These are phyloP conservation scores for Ogataea nitratoaversa DNA, from an alignment of 805 yeast genomes.

Conservation along the genomic window DNA sequence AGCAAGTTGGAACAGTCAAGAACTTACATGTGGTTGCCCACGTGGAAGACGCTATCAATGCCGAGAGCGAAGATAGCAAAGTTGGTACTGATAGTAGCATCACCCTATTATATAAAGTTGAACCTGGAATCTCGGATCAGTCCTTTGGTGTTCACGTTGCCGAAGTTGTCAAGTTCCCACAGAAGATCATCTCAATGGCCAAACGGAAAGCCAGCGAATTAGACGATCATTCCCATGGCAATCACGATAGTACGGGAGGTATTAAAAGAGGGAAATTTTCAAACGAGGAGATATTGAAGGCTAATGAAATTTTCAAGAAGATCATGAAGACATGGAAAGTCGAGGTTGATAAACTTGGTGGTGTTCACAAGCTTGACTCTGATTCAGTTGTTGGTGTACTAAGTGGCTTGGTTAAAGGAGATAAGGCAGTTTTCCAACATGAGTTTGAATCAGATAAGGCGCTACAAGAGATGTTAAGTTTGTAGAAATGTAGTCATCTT, in stretches of 20 bases:
- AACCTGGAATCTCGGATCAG: conserved; percentile 91
- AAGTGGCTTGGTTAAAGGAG: conserved; percentile 30
- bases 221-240: conserved; percentile 52
- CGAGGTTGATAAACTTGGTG: conserved; percentile 39
- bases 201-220: conserved; percentile 88
- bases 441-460: conserved; percentile 15
- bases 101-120: conserved; percentile 89
- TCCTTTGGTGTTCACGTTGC: conserved; percentile 98
- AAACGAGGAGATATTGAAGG: conserved; percentile 48
- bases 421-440: conserved; percentile 8
- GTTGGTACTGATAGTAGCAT: conserved; percentile 56
- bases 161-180: conserved; percentile 89
- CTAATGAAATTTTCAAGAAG: conserved; percentile 47
- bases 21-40: conserved; percentile 94
- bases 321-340: conserved; percentile 53
- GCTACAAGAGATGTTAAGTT: conserved; percentile 20
- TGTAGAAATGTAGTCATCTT: conserved; percentile 12
- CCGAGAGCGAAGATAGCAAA: conserved; percentile 20
- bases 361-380: conserved; percentile 39
- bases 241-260: conserved; percentile 22
- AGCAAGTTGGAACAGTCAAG: conserved; percentile 56
- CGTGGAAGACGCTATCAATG: conserved; percentile 44
- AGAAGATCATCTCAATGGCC: conserved; percentile 89
- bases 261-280: conserved; percentile 49
- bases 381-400: conserved; percentile 39